Percentiles rank a stretch among this genome's conserved stretches.
Evolutionary conservation across 2,329 filamentous ascomycete genomes (phyloP).

Genomic region (Xylariaceae sp.): DNA sequence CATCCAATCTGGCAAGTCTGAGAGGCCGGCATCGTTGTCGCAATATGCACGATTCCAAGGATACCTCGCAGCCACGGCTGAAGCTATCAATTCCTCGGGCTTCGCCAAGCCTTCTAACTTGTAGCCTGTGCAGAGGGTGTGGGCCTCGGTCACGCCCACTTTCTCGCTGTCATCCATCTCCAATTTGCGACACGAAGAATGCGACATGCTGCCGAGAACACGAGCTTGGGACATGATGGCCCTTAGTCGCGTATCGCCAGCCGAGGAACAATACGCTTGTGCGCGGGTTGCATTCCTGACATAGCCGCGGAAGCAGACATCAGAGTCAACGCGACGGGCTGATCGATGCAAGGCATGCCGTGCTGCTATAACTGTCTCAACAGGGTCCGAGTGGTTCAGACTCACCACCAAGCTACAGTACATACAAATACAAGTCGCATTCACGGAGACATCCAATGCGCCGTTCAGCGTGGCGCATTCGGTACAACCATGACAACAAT

Average conservation of each 20-base stretch:
- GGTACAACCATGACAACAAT: background rate
- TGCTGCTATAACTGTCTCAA: background rate
- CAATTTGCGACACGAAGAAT: constrained; percentile 10
- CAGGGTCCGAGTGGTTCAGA: background rate
- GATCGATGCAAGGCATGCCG: too few species aligned
- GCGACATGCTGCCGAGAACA: background rate
- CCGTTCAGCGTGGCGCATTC: constrained; percentile 6
- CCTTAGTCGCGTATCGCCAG: background rate
- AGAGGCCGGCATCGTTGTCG: constrained; percentile 6
- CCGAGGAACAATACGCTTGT: too few species aligned
- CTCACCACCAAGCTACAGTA: too few species aligned
- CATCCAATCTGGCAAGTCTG: constrained; percentile 7
- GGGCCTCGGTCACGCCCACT: background rate
- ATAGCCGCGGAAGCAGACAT: too few species aligned
- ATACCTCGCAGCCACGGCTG: constrained; percentile 7
- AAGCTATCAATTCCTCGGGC: constrained; percentile 13
- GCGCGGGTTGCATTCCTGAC: too few species aligned
- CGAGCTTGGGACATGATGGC: background rate
- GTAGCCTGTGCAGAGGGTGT: background rate
- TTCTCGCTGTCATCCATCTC: background rate
- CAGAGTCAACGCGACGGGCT: too few species aligned
- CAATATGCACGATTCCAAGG: constrained; percentile 4
- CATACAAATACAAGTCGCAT: background rate
- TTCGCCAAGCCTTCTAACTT: constrained; percentile 17
- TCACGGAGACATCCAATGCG: background rate